Base-by-base conservation (phyloP, 2,329 filamentous ascomycete species). In the Bipolaris sorokiniana region DNA sequence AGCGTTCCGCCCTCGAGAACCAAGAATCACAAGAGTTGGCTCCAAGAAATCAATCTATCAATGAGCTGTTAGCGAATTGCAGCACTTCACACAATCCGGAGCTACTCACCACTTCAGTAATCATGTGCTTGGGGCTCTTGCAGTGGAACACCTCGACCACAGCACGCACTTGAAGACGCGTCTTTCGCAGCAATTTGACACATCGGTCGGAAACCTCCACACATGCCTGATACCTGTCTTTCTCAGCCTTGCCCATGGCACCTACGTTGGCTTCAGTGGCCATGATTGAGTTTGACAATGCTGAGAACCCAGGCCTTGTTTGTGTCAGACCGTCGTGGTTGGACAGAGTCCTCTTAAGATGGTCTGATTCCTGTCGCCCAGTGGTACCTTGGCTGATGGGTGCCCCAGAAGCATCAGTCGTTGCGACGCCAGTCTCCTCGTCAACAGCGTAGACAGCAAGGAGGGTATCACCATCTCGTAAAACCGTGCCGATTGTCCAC, bases 131-230 rank as follows among this genome's bases (percentile, higher is more conserved):
- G 3, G 95, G 92, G 71, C 91, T 97, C 83, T 97, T 98, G 88
- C 95, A 98, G 78, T 98, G 95, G 65, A 99, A 89, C 26, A 98
- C 94, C 78, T 99, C 95, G 33, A 99, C 89, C 48, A 97, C 92
- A 46, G 97, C 90, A 56, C 92, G 88, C 47, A 97, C 93, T 75
- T 99, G 94, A 56, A 99, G 81, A 63, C 90, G 87, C 0, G 95
- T 99, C 82, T 96, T 97, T 58, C 94, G 86, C 58, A 99, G 79
- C 44, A 98, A 80, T 64, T 89, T 90, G n/a, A 95, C 85, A 51
- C 96, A 91, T 33, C 90, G 86, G 54, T 94, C 86, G 1, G 91
- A 93, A 59, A 99, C 92, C 55, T 89, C 87, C 61, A 92, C 86
- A n/a, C 94, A 86, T 0, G 92, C 92, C 66, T 87, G 86, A 55